Conservation (phyloP, 2,329 filamentous ascomycete genomes). For the Venturia aucupariae region DNA sequence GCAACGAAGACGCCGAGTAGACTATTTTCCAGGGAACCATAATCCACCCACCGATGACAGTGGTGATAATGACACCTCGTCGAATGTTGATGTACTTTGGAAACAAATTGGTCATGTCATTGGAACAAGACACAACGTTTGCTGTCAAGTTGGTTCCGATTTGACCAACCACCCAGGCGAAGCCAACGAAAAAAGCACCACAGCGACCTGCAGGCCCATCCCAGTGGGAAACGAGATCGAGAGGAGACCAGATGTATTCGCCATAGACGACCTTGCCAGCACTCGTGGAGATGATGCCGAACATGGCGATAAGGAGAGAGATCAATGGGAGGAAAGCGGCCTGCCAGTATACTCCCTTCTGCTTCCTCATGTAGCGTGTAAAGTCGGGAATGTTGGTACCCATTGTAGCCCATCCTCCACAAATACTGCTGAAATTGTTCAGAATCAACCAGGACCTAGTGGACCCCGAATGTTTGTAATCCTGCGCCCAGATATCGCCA, state of each 20-base stretch:
- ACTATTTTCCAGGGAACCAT: conserved; percentile 20
- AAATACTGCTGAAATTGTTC: conserved; percentile 7
- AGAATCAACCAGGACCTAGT: conserved; percentile 15
- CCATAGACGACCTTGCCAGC: conserved; percentile 20
- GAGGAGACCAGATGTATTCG: conserved; percentile 19
- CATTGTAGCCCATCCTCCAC: conserved; percentile 16
- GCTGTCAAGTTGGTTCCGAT: conserved; percentile 22
- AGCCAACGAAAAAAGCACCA: conserved; percentile 22
- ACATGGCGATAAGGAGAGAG: conserved; percentile 19
- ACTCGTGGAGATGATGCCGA: conserved; percentile 21
- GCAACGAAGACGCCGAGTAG: background rate
- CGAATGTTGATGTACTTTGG: conserved; percentile 25
- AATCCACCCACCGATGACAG: conserved; percentile 13
- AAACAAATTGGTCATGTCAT: conserved; percentile 35
- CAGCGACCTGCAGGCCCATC: conserved; percentile 19
- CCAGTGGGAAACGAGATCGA: conserved; percentile 16
- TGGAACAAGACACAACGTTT: conserved; percentile 22
- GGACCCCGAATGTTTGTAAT: conserved; percentile 11
- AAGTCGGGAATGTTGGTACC: conserved; percentile 13
- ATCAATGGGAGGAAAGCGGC: conserved; percentile 20
- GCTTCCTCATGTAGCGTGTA: conserved; percentile 19
- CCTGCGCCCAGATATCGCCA: conserved; percentile 8
- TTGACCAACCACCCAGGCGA: conserved; percentile 22
- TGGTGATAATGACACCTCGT: conserved; percentile 17
- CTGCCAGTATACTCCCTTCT: conserved; percentile 18